Conservation (phyloP, 768 basidiomycete genomes). For the Mycena crocata region DNA sequence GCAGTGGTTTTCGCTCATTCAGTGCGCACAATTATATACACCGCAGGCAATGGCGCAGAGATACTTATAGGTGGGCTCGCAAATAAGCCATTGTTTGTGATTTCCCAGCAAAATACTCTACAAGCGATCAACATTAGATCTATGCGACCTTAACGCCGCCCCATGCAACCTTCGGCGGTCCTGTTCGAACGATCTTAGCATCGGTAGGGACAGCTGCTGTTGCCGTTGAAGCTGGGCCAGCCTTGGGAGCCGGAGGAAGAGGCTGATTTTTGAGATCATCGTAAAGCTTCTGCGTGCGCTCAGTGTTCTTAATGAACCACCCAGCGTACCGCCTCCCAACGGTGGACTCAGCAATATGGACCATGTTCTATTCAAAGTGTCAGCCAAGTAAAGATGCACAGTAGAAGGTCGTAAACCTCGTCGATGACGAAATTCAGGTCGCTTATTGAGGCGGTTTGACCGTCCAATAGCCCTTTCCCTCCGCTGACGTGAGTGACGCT, state of each 20-base stretch:
- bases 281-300: constrained; percentile 88
- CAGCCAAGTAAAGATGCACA: background rate
- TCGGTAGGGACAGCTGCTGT: constrained; percentile 41
- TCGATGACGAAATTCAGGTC: constrained; percentile 97
- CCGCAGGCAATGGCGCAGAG: no score
- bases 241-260: constrained; percentile 47
- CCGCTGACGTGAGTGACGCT: constrained; percentile 77
- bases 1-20: no score
- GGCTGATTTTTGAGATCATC: constrained; percentile 76
- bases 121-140: background rate
- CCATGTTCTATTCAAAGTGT: constrained; percentile 78
- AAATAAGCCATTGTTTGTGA: no score
- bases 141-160: constrained; percentile 55
- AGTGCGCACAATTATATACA: no score
- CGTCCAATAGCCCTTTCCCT: constrained; percentile 77
- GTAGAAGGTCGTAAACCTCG: constrained; percentile 66
- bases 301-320: constrained; percentile 97
- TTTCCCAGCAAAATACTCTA: background rate
- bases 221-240: constrained; percentile 4
- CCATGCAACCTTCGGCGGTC: constrained; percentile 74
- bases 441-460: constrained; percentile 88
- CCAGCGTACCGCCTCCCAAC: constrained; percentile 94
- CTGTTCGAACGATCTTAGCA: constrained; percentile 48
- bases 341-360: constrained; percentile 95
- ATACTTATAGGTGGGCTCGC: no score